A percentile compares a stretch with the other conserved stretches of the same genome.
These are phyloP conservation scores for Nepenthes alata DNA, from an alignment of 179 eudicot species.

Conservation along the genomic window DNA sequence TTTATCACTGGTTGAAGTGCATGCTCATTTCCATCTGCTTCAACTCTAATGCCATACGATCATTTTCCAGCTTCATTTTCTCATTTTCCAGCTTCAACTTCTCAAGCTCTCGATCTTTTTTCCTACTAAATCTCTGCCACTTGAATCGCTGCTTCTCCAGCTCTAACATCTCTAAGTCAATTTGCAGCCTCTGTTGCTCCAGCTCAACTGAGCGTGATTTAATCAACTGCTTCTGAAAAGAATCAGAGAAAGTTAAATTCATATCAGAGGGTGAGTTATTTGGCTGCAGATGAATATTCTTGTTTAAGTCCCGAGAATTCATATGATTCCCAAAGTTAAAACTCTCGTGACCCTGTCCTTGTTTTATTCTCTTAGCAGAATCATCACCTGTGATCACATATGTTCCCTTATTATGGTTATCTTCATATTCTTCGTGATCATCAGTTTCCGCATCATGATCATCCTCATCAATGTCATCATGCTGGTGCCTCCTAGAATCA, in stretches of 20 bases:
- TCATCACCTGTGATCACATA: constrained; percentile 9
- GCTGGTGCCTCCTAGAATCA: constrained; percentile 23
- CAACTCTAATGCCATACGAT: constrained; percentile 53
- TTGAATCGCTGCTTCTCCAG: constrained; percentile 44
- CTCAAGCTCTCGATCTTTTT: constrained; percentile 43
- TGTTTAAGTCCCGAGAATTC: constrained; percentile 26
- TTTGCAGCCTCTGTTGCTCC: constrained; percentile 37
- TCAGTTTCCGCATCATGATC: constrained; percentile 33
- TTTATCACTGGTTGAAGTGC: constrained; percentile 14
- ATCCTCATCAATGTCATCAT: constrained; percentile 31
- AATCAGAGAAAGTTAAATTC: constrained; percentile 23
- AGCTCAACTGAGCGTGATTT: constrained; percentile 23
- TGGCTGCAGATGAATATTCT: constrained; percentile 18
- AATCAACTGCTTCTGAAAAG: constrained; percentile 28
- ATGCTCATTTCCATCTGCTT: constrained; percentile 52
- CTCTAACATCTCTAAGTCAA: constrained; percentile 42
- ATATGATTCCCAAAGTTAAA: constrained; percentile 21
- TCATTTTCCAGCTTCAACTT: constrained; percentile 41
- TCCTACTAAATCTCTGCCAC: constrained; percentile 50
- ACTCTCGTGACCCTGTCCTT: constrained; percentile 22
- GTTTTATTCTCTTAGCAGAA: constrained; percentile 27
- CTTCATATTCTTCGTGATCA: constrained; percentile 26
- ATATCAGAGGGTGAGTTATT: constrained; percentile 25
- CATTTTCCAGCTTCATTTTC: constrained; percentile 51
- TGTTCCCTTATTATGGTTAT: constrained; percentile 11